These are phyloP conservation scores for Boletus vermiculosoides DNA, from an alignment of 768 basidiomycete species.

Conservation along the genomic window DNA sequence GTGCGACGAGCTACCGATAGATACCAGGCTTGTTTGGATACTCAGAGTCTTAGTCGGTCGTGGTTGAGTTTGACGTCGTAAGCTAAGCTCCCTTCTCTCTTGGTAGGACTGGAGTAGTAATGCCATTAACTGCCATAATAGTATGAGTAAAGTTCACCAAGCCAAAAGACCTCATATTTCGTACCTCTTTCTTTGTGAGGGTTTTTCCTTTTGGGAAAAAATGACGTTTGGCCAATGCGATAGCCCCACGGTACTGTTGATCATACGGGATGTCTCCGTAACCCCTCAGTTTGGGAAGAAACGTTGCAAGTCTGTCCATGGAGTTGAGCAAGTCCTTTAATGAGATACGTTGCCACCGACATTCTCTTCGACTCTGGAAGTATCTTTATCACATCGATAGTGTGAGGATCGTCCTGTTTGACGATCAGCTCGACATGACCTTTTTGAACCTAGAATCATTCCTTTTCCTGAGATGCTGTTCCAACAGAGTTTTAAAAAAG, in stretches of 20 bases:
- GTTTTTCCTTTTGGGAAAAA: conserved; percentile 25
- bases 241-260: conserved; percentile 27
- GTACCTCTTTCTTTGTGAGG: conserved; percentile 29
- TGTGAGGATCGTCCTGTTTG: conserved; percentile 11
- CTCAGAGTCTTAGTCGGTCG: conserved; percentile 16
- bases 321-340: background rate
- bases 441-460: conserved; percentile 23
- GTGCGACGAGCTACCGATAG: background rate
- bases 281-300: conserved; percentile 30
- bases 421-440: conserved; percentile 23
- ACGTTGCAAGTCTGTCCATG: conserved; percentile 22
- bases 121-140: conserved; percentile 20
- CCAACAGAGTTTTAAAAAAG: background rate
- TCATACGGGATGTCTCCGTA: conserved; percentile 29
- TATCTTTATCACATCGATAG: conserved; percentile 24
- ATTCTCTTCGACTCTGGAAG: conserved; percentile 24
- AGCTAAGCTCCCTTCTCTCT: conserved; percentile 16
- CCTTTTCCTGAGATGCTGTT: background rate
- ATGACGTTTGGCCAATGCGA: conserved; percentile 29
- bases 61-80: background rate
- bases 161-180: background rate
- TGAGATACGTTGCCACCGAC: conserved; percentile 11
- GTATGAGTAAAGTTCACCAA: background rate
- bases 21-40: conserved; percentile 20
- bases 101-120: conserved; percentile 26